Base-by-base conservation (phyloP, 202 grass and related monocot genomes). In the Thinopyrum obtusiflorum region DNA sequence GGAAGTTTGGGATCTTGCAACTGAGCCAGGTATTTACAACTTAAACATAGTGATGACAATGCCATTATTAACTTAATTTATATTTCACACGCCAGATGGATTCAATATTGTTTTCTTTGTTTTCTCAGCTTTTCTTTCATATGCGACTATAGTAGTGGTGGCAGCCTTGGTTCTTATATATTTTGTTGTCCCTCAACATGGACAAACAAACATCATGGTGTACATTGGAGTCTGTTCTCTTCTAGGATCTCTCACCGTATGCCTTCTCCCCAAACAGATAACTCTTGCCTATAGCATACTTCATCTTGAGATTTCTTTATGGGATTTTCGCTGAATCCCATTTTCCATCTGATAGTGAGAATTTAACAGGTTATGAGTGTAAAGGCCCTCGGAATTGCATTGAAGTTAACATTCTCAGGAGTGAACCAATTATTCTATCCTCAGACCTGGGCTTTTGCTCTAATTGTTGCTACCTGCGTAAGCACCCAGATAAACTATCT, bases 1-100 rank as follows among this genome's bases (percentile, higher is more conserved):
- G 55, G 95, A 97, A 91, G 95, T 97, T 76, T 97, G 95, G 95
- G 91, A 93, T 90, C 95, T 97, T 90, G 95, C 95, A 85, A 97
- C 91, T 84, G 95, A 97, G 91, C 95, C 95, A 89, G 95, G 95
- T 97, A 88, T 59, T 83, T 84, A n/a, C 66, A 67, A 86, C 78
- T 65, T 3, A 68, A 73, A 33, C 12, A 31, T 81, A 76, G 20
- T 85, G 55, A 51, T 28, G 53, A 59, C 36, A 73, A 65, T 53
- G 83, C 53, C 53, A 64, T 87, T 26, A 57, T 64, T 20, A 44
- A 32, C 35, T 33, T 80, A 44, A 73, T 37, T 53, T 26, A n/a
- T 81, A 25, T 84, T 25, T 73, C 62, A n/a, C 53, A 24, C 11
- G 7, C 20, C 36, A 63, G 15, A 81, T 62, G 78, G 71, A 78